Conservation (phyloP, 306 rosid genomes). For the Inga laurina region DNA sequence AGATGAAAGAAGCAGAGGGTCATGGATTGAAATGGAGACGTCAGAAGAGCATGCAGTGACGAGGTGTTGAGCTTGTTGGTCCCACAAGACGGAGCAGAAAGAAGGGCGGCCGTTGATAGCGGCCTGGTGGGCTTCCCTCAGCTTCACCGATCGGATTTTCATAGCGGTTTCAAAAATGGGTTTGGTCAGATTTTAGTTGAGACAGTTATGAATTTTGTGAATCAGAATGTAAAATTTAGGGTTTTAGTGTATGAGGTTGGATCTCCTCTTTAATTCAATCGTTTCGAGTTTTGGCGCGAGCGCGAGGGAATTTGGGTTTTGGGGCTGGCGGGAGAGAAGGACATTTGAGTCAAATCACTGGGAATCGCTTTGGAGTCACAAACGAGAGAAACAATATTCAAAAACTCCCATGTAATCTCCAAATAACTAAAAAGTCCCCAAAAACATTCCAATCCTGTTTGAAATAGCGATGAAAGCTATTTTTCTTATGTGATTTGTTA, state of each 20-base stretch:
- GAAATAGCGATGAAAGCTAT: no score
- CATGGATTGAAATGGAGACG: constrained; percentile 64
- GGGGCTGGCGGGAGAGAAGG: constrained; percentile 44
- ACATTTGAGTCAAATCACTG: not conserved
- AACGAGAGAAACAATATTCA: no score
- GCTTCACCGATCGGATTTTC: constrained; percentile 86
- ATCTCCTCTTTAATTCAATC: not conserved
- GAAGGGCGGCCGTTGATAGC: constrained; percentile 52
- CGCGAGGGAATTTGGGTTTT: not conserved
- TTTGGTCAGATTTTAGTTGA: not conserved
- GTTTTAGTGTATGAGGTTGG: not conserved
- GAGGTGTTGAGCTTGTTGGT: constrained; percentile 67
- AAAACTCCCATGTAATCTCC: no score
- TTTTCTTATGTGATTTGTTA: no score
- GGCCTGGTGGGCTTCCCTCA: constrained; percentile 77
- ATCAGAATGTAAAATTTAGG: not conserved
- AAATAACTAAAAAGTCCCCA: no score
- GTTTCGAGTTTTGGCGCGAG: constrained; percentile 47
- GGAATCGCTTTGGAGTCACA: no score
- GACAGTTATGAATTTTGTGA: not conserved
- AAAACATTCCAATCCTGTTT: no score
- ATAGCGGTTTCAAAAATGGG: constrained; percentile 34
- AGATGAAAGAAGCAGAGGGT: constrained; percentile 63
- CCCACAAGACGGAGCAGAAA: constrained; percentile 91
- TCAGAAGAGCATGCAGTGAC: constrained; percentile 83